Base-by-base conservation (phyloP, 768 basidiomycete genomes). In the Hysterangium stoloniferum region DNA sequence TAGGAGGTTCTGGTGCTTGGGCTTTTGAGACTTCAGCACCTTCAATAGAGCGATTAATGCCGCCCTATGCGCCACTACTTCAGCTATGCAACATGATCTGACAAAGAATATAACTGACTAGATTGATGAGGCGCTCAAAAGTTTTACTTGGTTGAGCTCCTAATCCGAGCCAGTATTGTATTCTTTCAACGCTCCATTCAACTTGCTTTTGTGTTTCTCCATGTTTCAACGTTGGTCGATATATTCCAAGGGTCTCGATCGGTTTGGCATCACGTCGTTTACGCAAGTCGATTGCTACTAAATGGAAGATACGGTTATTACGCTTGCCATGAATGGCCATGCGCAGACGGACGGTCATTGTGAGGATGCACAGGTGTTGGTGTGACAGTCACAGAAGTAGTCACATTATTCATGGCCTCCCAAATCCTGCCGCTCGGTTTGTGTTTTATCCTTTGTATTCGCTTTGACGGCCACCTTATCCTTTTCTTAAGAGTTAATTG, bases 371-470 rank as follows among this genome's bases (percentile, higher is more conserved):
- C n/a, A n/a, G 4, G 19, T 27, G 19, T 24, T 44, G 22, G 28
- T 27, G 42, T 44, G 42, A 44, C 27, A 4, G 33, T 34, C 17
- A 17, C 33, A 34, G 11, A 17, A 34, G 33, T 34, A 34, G 33
- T 34, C 33, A 17, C 17, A 34, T 17, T 9, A 28, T 17, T 41
- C 56, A 95, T 95, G 93, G 84, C 91, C 20, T 91, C 89, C 49
- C 91, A 94, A 64, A 91, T 95, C 61, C 79, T 96, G 36, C 92
- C 92, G n/a, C 76, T 96, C 52, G 90, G 90, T 86, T 24, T 17
- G 61, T 53, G 68, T 24, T 9, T 34, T 12, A 5, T n/a, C 5
- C 11, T n/a, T 12, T 33, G 45, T 19, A 53, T 15, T 27, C 15
- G 6, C 15, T 17, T 33, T 38, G 27, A 15, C 7, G 49, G 47